phyloP scores from a whole-genome alignment of 768 basidiomycete genomes.

The Coprinopsis cinerea region DNA sequence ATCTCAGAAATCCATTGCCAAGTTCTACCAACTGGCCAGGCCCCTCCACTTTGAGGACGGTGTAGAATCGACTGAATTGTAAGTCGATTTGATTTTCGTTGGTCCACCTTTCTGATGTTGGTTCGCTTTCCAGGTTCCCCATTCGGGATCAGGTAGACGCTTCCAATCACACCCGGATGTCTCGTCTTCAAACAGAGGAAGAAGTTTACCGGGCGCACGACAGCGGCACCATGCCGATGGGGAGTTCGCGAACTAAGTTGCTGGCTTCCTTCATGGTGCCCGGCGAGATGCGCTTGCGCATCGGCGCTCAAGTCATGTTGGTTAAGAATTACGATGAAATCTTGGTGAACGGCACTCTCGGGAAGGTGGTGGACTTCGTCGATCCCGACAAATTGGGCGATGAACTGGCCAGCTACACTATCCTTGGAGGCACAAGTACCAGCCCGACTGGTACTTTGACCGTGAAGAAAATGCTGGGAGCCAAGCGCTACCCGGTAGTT shows the following conservation, averaged over 20 bases:
- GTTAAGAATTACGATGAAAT: conserved; percentile 90
- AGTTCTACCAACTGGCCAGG: conserved; percentile 67
- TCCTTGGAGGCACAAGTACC: conserved; percentile 16
- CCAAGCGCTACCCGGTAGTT: conserved; percentile 59
- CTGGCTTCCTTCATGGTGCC: conserved; percentile 92
- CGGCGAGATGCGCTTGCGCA: conserved; percentile 55
- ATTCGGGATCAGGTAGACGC: conserved; percentile 86
- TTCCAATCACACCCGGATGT: conserved; percentile 71
- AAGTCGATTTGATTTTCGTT: conserved; percentile 18
- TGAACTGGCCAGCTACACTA: conserved; percentile 19
- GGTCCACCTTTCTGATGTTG: conserved; percentile 4
- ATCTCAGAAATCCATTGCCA: conserved; percentile 53
- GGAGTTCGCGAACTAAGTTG: conserved; percentile 51
- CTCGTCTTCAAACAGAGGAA: conserved; percentile 46
- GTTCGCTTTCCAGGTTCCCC: conserved; percentile 66
- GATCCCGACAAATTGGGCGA: conserved; percentile 43
- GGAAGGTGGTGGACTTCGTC: conserved; percentile 71
- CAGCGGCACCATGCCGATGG: conserved; percentile 51
- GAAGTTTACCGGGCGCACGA: conserved; percentile 56
- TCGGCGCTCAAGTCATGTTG: conserved; percentile 89
- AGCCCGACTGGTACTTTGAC: conserved; percentile 18
- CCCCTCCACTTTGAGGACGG: conserved; percentile 74
- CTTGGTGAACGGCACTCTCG: conserved; percentile 94
- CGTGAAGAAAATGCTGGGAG: conserved; percentile 20
- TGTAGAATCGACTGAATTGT: conserved; percentile 89